Evolutionary conservation across 2,329 filamentous ascomycete species (phyloP).

Genomic region (Pseudovirgaria hyperparasitica): DNA sequence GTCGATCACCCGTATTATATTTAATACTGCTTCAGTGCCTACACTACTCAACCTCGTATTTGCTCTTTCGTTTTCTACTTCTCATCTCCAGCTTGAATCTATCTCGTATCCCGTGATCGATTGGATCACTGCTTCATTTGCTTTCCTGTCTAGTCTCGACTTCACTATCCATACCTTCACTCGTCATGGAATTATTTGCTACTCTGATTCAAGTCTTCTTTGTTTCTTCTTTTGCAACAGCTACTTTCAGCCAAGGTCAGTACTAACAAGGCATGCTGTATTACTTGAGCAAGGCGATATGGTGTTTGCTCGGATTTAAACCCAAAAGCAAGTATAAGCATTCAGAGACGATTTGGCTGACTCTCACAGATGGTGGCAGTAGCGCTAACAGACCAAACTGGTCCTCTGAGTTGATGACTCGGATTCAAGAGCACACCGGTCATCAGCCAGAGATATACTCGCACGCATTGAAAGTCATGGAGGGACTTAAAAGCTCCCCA

Average conservation of each 20-base stretch:
- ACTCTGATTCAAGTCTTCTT: constrained; percentile 7
- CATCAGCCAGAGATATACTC: constrained; percentile 22
- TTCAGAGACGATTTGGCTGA: too few species aligned
- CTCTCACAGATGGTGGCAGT: too few species aligned
- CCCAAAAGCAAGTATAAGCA: too few species aligned
- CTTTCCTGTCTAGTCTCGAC: too few species aligned
- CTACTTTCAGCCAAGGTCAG: too few species aligned
- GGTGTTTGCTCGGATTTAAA: too few species aligned
- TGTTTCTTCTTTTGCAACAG: not conserved
- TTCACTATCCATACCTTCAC: too few species aligned
- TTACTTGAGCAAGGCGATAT: too few species aligned
- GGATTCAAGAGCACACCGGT: constrained; percentile 8
- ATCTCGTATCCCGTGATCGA: not conserved
- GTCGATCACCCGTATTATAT: too few species aligned
- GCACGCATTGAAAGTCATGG: constrained; percentile 30
- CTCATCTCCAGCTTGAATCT: not conserved
- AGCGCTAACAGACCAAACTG: not conserved
- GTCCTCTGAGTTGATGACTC: constrained; percentile 6
- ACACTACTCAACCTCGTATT: not conserved
- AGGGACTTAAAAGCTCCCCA: constrained; percentile 30
- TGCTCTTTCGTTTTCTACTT: not conserved
- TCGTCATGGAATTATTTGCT: too few species aligned
- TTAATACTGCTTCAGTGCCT: too few species aligned
- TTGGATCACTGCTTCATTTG: constrained; percentile 1
- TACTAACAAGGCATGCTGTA: too few species aligned